Evolutionary conservation across 495 filamentous ascomycete species (phyloP), one percentile per base, ranked within the genome.

Genomic region (Parathielavia hyrcaniae): DNA sequence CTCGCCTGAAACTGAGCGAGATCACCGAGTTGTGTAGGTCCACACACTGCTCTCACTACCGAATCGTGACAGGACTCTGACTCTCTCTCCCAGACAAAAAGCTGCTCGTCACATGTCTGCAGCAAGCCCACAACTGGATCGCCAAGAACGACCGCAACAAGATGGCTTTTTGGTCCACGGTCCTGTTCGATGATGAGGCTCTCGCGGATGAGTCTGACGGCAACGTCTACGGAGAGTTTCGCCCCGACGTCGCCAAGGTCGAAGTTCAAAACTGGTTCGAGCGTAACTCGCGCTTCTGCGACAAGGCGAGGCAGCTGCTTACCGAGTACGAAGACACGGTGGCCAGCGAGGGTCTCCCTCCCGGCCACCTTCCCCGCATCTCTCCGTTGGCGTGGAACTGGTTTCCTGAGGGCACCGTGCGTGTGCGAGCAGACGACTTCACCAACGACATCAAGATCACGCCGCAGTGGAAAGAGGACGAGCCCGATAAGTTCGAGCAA

Each of bases 61-160:
- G 20, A 35, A 22, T 49, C 22, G 35, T 36, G 11, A 41, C 3
- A 2, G 8, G 0, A 16, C n/a, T 34, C 43, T 73, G 58, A 73
- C 61, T n/a, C 16, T 55, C 19, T 3, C 26, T 11, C 1, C 30
- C 54, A 86, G 82, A 91, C 73, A 97, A 97, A 71, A 91, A 91
- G 66, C 79, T 95, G 4, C 77, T 97, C 30, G 90, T 95, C 22
- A 93, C 88, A 0, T 87, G 87, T 51, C 79, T 97, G 13, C 91
- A 97, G 70, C 90, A 92, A 66, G 81, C 91, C 30, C 90, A 96
- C 67, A 97, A 97, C 64, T 87, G 92, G 71, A 87, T 91, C 30
- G 88, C 90, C 73, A 87, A 89, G 62, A 95, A 97, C 55, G 91
- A 97, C 70, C 81, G 88, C 34, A 86, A 89, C 53, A 96, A 97